Evolutionary conservation across 1,284 basidiomycete species (phyloP).

Genomic region (Ceratobasidium sp.): DNA sequence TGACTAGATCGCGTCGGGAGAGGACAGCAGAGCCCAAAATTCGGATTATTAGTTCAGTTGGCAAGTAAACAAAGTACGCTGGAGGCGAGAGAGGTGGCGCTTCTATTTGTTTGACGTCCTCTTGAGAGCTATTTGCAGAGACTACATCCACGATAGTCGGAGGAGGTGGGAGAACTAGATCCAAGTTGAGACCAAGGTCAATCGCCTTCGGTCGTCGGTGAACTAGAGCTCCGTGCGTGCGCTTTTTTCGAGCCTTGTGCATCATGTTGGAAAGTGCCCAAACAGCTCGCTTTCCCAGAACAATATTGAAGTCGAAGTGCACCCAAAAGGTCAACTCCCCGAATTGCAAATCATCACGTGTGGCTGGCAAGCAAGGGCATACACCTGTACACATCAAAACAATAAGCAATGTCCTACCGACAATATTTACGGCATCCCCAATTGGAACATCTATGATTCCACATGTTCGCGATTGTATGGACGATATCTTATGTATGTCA

Average conservation of each 20-base stretch:
- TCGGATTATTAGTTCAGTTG: constrained; percentile 25
- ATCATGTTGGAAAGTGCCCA: constrained; percentile 2
- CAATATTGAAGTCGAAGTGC: not conserved
- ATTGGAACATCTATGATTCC: too few relatives aligned
- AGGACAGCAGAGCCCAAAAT: constrained; percentile 17
- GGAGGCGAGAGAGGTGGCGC: constrained; percentile 26
- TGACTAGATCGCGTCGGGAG: constrained; percentile 34
- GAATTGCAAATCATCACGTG: constrained; percentile 15
- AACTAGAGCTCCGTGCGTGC: constrained; percentile 9
- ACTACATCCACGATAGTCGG: not conserved
- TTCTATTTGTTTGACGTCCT: constrained; percentile 21
- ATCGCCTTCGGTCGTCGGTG: constrained; percentile 20
- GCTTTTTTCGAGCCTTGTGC: constrained; percentile 40
- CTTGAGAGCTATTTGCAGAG: not conserved
- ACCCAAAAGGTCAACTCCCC: not conserved
- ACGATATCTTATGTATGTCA: too few relatives aligned
- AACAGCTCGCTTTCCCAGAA: not conserved
- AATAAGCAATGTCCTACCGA: not conserved
- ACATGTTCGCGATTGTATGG: too few relatives aligned
- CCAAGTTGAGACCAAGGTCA: constrained; percentile 32
- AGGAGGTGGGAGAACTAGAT: constrained; percentile 23
- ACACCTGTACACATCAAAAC: not conserved
- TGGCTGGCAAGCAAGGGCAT: not conserved
- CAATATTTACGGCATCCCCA: too few relatives aligned
- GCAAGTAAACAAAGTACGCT: constrained; percentile 38